These are phyloP conservation scores for Teunomyces gatunensis DNA, from an alignment of 805 yeast genomes.

Conservation along the genomic window DNA sequence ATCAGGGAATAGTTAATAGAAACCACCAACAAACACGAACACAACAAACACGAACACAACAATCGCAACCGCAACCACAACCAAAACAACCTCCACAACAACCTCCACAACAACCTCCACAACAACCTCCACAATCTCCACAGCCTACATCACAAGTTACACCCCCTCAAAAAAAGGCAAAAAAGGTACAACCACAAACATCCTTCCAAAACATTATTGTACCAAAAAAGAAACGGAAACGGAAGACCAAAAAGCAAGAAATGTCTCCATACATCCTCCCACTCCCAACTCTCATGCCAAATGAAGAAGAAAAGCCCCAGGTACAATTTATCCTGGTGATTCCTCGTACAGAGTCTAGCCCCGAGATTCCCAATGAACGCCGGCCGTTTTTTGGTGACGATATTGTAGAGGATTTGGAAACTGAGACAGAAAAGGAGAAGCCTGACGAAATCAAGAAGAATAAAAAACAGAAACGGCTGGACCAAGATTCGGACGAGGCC, in stretches of 20 bases:
- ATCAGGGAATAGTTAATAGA: neutral
- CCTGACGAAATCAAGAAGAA: neutral
- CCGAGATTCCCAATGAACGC: slow-evolving; percentile 1
- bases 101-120: slow-evolving; percentile 3
- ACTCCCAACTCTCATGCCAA: slow-evolving; percentile 10
- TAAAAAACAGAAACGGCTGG: neutral
- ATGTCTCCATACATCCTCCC: slow-evolving; percentile 11
- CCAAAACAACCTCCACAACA: neutral
- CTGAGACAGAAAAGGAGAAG: slow-evolving; percentile 1
- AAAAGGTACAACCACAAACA: neutral
- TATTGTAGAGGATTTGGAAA: neutral
- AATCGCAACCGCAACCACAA: neutral
- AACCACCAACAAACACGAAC: neutral
- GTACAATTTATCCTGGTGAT: slow-evolving; percentile 3
- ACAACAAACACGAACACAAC: neutral
- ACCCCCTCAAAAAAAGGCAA: neutral
- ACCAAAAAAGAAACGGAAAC: slow-evolving; percentile 1
- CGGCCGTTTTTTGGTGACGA: slow-evolving; percentile 2
- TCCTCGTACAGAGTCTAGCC: neutral
- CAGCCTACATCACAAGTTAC: neutral
- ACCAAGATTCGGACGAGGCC: neutral
- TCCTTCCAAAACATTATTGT: neutral
- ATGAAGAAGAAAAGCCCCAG: slow-evolving; percentile 1
- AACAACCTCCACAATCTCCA: neutral
- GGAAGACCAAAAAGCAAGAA: neutral